Conservation (phyloP, 2,329 filamentous ascomycete species). For the Pochonia chlamydosporia region DNA sequence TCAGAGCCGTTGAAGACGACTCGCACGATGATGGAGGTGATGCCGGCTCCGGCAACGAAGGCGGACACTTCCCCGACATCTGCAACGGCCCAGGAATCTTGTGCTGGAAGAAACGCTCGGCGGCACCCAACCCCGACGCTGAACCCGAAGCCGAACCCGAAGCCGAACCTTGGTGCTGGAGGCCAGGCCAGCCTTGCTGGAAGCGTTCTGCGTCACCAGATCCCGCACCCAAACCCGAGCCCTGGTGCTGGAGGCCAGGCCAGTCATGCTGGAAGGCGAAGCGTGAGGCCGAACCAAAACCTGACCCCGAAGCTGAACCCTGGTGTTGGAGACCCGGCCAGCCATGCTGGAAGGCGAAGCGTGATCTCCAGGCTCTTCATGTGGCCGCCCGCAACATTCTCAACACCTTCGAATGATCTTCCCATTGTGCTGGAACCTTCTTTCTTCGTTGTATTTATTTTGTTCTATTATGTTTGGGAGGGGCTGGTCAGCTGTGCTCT, state of each 20-base stretch:
- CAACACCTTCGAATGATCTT: conserved; percentile 15
- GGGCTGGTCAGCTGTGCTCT: neutral
- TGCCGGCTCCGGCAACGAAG: conserved; percentile 16
- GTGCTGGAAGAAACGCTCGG: conserved; percentile 9
- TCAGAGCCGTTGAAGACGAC: conserved; percentile 20
- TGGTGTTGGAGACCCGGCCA: conserved; percentile 24
- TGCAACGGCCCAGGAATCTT: conserved; percentile 6
- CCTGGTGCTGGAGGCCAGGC: conserved; percentile 29
- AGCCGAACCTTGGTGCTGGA: conserved; percentile 17
- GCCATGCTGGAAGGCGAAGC: conserved; percentile 36
- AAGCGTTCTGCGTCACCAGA: too few species aligned
- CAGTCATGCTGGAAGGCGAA: conserved; percentile 35
- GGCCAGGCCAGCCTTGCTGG: conserved; percentile 25
- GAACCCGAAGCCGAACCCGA: conserved; percentile 17
- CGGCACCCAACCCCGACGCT: conserved; percentile 21
- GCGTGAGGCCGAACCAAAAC: conserved; percentile 21
- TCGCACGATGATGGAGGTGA: conserved; percentile 3
- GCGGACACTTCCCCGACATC: conserved; percentile 20
- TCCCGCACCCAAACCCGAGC: conserved; percentile 16
- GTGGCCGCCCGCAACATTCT: conserved; percentile 21
- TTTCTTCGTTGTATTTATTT: neutral
- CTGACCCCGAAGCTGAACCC: conserved; percentile 11
- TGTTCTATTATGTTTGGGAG: neutral
- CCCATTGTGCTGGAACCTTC: neutral
- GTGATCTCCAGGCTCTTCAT: conserved; percentile 22